These are phyloP conservation scores for Acanthamoeba royreba DNA, from an alignment of 208 protist species.

Conservation along the genomic window DNA sequence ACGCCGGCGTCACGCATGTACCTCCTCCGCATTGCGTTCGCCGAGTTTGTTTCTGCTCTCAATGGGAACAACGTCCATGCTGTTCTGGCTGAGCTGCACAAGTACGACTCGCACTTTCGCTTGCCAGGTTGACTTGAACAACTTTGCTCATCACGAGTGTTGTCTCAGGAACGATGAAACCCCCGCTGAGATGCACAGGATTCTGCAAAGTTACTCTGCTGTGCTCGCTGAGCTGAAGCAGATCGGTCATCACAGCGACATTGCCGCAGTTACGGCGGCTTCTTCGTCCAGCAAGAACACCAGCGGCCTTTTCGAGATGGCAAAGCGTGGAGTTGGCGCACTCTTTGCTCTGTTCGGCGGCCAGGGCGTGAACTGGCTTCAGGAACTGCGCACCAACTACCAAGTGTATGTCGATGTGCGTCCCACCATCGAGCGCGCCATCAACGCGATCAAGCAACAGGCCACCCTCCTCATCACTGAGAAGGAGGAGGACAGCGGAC, in stretches of 20 bases:
- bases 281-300: background rate
- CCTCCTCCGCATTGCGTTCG: conserved; percentile 28
- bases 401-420: conserved; percentile 42
- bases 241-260: background rate
- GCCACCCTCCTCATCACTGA: background rate
- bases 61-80: conserved; percentile 28
- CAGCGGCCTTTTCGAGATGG: conserved; percentile 22
- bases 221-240: background rate
- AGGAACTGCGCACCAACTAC: conserved; percentile 50
- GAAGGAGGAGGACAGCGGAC: background rate
- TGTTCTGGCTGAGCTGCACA: background rate
- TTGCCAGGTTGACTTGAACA: background rate
- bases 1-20: background rate
- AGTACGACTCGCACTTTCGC: background rate
- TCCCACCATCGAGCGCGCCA: conserved; percentile 3
- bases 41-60: conserved; percentile 1
- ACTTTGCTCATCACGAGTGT: background rate
- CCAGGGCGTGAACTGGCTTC: conserved; percentile 46
- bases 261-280: too few relatives aligned
- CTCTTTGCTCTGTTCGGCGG: conserved; percentile 48
- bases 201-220: background rate
- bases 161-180: conserved; percentile 1
- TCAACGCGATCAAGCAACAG: background rate
- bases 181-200: background rate
- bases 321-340: background rate